Conservation (phyloP, 805 yeast species). For the Schwanniomyces occidentalis region DNA sequence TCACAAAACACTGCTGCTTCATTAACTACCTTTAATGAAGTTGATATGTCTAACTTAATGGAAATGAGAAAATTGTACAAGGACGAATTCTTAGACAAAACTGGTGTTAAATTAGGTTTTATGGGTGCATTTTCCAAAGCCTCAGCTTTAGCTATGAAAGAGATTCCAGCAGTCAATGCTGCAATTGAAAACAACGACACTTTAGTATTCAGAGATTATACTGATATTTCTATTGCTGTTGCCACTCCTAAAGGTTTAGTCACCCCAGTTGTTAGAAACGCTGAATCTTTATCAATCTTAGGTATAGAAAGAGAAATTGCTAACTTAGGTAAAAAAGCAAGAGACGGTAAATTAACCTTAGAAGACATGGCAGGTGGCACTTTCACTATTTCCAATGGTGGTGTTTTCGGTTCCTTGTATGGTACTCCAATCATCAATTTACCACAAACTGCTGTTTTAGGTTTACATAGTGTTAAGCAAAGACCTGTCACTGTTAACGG, state of each 20-base stretch:
- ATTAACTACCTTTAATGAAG: conserved; percentile 96
- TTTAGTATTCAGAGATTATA: conserved; percentile 93
- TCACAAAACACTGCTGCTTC: conserved; percentile 99
- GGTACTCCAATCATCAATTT: conserved; percentile 98
- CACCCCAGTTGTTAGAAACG: conserved; percentile 96
- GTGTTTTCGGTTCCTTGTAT: conserved; percentile 95
- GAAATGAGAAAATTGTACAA: conserved; percentile 95
- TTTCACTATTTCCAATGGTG: conserved; percentile 98
- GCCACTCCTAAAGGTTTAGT: conserved; percentile 99
- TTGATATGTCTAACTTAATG: conserved; percentile 89
- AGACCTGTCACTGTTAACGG: conserved; percentile 97
- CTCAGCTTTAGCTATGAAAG: conserved; percentile 87
- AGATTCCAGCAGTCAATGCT: conserved; percentile 93
- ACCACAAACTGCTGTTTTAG: conserved; percentile 98
- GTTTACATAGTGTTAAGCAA: conserved; percentile 95
- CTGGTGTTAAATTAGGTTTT: conserved; percentile 94
- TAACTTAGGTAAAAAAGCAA: conserved; percentile 84
- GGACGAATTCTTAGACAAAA: conserved; percentile 92
- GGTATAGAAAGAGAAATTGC: conserved; percentile 88
- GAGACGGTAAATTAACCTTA: conserved; percentile 92
- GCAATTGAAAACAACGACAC: conserved; percentile 90
- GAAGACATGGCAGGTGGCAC: conserved; percentile 99
- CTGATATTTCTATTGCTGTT: conserved; percentile 93
- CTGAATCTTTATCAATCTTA: conserved; percentile 83
- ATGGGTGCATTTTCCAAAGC: conserved; percentile 99